Base-by-base conservation (phyloP, 1,284 basidiomycete genomes). In the Cystobasidium slooffiae region DNA sequence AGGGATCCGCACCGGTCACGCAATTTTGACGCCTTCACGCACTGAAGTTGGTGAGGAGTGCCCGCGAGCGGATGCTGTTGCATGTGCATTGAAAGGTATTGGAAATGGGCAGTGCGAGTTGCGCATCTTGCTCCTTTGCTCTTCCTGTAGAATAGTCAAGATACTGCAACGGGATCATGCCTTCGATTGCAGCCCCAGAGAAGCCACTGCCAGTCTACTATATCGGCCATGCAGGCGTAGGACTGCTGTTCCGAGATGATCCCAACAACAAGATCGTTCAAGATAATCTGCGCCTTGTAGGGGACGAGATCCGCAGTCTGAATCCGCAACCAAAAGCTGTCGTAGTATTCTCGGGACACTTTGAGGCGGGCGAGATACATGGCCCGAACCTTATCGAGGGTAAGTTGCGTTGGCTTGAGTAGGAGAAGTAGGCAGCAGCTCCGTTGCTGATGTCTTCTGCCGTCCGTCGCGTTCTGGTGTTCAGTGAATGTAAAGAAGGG, bases 201-300 rank as follows among this genome's bases (percentile, higher is more conserved):
- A 61, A 41, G 41, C 62, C 24, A 20, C 41, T 37, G 16, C 62
- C 62, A n/a, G 44, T 49, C 8, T 64, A 64, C 39, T 64, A 37
- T 24, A 12, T 64, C 10, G 62, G 62, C n/a, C 62, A 64, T 24
- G 62, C 62, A 10, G 62, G 62, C 22, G 62, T 64, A 24, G 44
- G 62, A 37, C 22, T 64, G 62, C 62, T 64, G 6, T 64, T 64
- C n/a, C 62, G 62, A 46, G 62, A 64, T 46, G 47, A 46, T 64
- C 41, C 58, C 39, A 46, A 61, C 9, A 61, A 61, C 58, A 46
- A 51, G 47, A 24, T 64, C 43, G 62, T 64, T 24, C 62, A 64
- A 37, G 44, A 64, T 18, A 64, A 64, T 47, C 22, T 64, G 44
- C 43, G 47, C 10, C 20, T 37, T 7, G 22, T 64, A 14, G 62